A percentile compares a stretch with the other conserved stretches of the same genome.
Conservation (phyloP, 2,329 filamentous ascomycete genomes). For the Colletotrichum coccodes region DNA sequence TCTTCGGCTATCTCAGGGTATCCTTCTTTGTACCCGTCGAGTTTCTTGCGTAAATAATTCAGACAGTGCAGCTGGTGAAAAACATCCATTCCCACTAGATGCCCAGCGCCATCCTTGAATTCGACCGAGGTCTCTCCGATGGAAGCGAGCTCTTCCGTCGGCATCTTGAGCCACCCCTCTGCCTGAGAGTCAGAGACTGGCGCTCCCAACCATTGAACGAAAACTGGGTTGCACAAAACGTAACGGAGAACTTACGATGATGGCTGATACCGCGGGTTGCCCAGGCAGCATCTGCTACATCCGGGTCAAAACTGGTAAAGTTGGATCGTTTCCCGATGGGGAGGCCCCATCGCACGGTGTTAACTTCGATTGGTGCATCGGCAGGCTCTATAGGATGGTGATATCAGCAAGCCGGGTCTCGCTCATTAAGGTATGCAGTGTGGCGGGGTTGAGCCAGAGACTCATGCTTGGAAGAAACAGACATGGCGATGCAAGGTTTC, state of each 20-base stretch:
- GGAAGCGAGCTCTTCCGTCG: not conserved
- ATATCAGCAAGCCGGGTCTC: not conserved
- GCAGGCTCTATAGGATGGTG: not conserved
- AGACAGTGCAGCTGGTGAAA: not conserved
- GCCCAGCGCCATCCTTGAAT: not conserved
- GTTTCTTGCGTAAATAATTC: not conserved
- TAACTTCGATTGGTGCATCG: not conserved
- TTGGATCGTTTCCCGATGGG: not conserved
- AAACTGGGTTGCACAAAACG: too few relatives aligned
- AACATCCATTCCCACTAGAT: not conserved
- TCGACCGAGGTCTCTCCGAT: not conserved
- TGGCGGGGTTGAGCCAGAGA: too few relatives aligned
- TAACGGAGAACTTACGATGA: not conserved
- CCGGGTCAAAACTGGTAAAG: not conserved
- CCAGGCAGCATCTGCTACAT: not conserved
- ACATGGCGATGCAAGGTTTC: too few relatives aligned
- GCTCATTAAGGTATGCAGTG: not conserved
- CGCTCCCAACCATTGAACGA: too few relatives aligned
- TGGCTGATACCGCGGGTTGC: not conserved
- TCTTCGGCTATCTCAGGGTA: not conserved
- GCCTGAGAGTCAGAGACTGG: not conserved
- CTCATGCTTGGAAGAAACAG: too few relatives aligned
- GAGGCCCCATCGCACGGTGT: not conserved
- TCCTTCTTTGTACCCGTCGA: not conserved
- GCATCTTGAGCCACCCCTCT: not conserved